Evolutionary conservation across 495 filamentous ascomycete genomes (phyloP).

Genomic region (Beverwykella pulmonaria): DNA sequence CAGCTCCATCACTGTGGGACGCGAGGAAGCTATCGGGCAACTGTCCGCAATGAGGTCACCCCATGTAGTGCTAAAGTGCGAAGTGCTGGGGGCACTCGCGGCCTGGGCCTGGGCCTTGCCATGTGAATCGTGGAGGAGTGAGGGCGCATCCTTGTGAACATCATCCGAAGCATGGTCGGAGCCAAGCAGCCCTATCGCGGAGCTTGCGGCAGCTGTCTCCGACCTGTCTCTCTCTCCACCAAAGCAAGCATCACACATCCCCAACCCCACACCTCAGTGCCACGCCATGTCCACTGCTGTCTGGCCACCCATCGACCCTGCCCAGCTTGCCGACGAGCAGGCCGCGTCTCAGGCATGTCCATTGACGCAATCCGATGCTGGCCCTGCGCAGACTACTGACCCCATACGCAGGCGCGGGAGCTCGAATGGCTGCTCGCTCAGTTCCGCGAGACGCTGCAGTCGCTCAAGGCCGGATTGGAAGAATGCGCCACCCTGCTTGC

Average conservation of each 20-base stretch:
- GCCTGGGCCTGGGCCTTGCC: no score
- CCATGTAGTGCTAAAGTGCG: background rate
- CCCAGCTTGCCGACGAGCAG: conserved; percentile 23
- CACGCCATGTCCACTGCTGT: conserved; percentile 38
- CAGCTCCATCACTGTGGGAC: background rate
- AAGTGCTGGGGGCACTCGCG: background rate
- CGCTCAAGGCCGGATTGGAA: conserved; percentile 80
- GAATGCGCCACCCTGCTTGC: conserved; percentile 85
- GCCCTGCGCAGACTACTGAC: background rate
- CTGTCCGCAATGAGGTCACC: conserved; percentile 17
- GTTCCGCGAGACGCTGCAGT: conserved; percentile 73
- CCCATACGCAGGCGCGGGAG: conserved; percentile 63
- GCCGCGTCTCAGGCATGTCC: conserved; percentile 29
- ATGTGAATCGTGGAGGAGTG: no score
- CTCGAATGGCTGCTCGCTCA: conserved; percentile 83
- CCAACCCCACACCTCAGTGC: background rate
- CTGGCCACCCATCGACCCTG: conserved; percentile 36
- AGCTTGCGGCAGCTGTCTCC: background rate
- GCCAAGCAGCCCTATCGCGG: no score
- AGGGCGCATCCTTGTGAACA: background rate
- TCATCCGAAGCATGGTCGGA: background rate
- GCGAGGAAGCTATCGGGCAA: background rate
- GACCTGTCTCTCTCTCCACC: background rate
- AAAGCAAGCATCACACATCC: background rate
- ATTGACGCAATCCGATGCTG: background rate